Percentiles rank a stretch among this genome's conserved stretches.
phyloP scores from a whole-genome alignment of 495 filamentous ascomycete genomes.

The Pseudomonodictys pantanalensis region DNA sequence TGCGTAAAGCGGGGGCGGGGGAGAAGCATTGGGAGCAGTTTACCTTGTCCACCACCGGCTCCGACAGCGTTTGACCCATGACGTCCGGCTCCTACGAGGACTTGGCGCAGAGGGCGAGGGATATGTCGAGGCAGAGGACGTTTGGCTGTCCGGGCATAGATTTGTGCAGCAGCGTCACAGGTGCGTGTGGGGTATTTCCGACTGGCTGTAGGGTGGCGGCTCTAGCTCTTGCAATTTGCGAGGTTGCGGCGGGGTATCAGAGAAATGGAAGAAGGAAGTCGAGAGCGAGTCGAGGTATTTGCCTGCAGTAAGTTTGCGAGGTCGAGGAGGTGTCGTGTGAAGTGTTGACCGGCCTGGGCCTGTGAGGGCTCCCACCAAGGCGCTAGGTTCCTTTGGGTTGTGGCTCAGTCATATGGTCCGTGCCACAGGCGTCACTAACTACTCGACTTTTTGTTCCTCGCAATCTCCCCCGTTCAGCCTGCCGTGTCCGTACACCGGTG shows the following conservation, averaged over 20 bases:
- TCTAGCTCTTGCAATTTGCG: neutral
- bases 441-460: too few species aligned
- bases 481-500: too few species aligned
- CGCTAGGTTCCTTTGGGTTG: too few species aligned
- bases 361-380: too few species aligned
- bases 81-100: conserved; percentile 27
- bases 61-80: conserved; percentile 99
- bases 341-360: too few species aligned
- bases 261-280: neutral
- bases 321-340: conserved; percentile 11
- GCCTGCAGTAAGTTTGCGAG: conserved; percentile 2
- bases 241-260: neutral
- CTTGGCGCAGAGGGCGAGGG: conserved; percentile 1
- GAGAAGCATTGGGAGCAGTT: conserved; percentile 38
- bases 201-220: neutral
- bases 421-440: too few species aligned
- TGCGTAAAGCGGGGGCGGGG: conserved; percentile 29
- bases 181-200: conserved; percentile 18
- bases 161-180: conserved; percentile 25
- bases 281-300: neutral
- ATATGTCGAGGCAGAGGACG: conserved; percentile 14
- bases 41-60: conserved; percentile 99
- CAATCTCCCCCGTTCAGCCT: too few species aligned
- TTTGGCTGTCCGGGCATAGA: conserved; percentile 29
- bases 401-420: too few species aligned